Percentiles rank a stretch among this genome's conserved stretches.
Conservation (phyloP, 257 asterid species). For the Verbascum thapsus region DNA sequence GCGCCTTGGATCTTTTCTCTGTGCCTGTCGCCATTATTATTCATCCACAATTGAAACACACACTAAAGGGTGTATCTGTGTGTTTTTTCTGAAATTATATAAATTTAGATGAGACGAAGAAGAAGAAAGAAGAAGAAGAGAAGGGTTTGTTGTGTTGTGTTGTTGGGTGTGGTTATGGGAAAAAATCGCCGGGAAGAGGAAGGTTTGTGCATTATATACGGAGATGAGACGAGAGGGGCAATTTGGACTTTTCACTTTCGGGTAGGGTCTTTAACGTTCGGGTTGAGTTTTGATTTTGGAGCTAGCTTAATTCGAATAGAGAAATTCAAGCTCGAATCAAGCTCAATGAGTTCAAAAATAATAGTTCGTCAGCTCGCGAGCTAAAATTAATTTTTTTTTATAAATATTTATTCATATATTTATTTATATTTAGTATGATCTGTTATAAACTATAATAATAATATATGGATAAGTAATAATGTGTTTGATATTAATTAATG, state of each 20-base stretch:
- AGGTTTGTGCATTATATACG: slow-evolving; percentile 33
- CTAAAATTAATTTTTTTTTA: too few relatives aligned
- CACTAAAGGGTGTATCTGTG: not conserved
- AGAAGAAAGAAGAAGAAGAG: slow-evolving; percentile 24
- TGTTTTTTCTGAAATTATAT: not conserved
- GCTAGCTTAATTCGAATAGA: too few relatives aligned
- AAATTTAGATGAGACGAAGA: slow-evolving; percentile 11
- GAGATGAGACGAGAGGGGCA: slow-evolving; percentile 37
- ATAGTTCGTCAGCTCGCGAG: too few relatives aligned
- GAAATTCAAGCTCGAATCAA: too few relatives aligned
- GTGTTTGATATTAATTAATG: too few relatives aligned
- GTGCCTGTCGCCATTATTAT: slow-evolving; percentile 46
- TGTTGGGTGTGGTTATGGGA: slow-evolving; percentile 38
- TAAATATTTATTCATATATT: too few relatives aligned
- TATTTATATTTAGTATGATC: too few relatives aligned
- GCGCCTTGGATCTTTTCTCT: slow-evolving; percentile 56
- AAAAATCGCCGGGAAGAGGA: slow-evolving; percentile 55
- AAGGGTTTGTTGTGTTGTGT: slow-evolving; percentile 25
- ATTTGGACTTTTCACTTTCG: slow-evolving; percentile 13
- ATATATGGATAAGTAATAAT: too few relatives aligned
- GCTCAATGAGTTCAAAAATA: too few relatives aligned
- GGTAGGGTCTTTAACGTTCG: slow-evolving; percentile 25
- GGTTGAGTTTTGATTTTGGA: slow-evolving; percentile 16
- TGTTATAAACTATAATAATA: too few relatives aligned
- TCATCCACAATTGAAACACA: slow-evolving; percentile 29